Base-by-base conservation (phyloP, 2,329 filamentous ascomycete species). In the Magnaporthiopsis poae region DNA sequence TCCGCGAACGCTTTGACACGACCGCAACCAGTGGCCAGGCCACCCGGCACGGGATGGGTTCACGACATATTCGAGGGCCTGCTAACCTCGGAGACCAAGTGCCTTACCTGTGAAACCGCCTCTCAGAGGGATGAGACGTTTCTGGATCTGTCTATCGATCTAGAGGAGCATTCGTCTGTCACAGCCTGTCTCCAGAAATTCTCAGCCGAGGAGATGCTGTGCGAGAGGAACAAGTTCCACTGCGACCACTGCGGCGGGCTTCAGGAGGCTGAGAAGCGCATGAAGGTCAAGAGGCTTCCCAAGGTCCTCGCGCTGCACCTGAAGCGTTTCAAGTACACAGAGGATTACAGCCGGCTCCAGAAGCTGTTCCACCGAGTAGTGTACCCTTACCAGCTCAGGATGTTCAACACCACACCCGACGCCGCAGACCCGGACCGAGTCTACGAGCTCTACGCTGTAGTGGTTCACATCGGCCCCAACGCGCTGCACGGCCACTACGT, bases 401-500 rank as follows among this genome's bases (percentile, higher is more conserved):
- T 99, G 75, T 97, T 98, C 80, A 98, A 98, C 78, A 98, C 95
- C 0, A 97, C 94, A 29, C 92, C 97, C 69, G 94, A 98, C 68
- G 92, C 93, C 21, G 90, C 94, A 72, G 93, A 98, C 72, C 92
- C 92, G 0, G 95, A 99, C 77, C 87, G 93, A 56, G 79, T 99
- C 56, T 99, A 99, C 77, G 95, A 99, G 80, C 81, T 99, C 1
- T 99, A 99, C 74, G 95, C 94, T 0, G 93, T 99, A 3, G 92
- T 99, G 12, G 92, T 99, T 29, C 95, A 99, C 73, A 98, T 99
- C 69, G 95, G 95, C 65, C 92, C 92, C 63, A 96, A 96, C 29
- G 94, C 95, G 5, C 97, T 97, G 74, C 95, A 99, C 74, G 95
- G 95, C 4, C 95, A 99, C 76, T 99, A 99, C 72, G 92, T 99